Percentiles rank a stretch among this genome's conserved stretches.
phyloP scores from a whole-genome alignment of 148 eudicot species.

The Nyssa sinensis region DNA sequence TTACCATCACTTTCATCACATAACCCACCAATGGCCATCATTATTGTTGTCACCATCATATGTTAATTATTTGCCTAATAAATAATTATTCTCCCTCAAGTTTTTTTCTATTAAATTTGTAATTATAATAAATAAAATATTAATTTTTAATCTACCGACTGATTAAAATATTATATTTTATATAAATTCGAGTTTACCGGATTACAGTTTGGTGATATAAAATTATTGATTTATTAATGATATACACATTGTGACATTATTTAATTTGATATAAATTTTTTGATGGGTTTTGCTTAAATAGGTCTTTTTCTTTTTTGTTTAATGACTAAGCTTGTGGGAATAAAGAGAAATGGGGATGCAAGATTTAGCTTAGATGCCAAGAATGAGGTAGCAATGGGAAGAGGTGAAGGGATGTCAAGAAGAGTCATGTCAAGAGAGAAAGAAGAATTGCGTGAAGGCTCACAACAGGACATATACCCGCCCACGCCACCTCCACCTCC shows the following conservation, averaged over 20 bases:
- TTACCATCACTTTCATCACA: conserved; percentile 33
- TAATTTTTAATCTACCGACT: no score
- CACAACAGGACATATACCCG: conserved; percentile 61
- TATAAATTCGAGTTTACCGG: no score
- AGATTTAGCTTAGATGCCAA: conserved; percentile 63
- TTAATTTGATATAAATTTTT: no score
- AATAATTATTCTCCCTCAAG: no score
- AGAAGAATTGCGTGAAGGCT: conserved; percentile 58
- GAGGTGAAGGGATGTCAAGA: conserved; percentile 39
- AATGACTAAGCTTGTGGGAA: conserved; percentile 73
- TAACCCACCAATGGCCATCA: conserved; percentile 25
- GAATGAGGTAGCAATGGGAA: conserved; percentile 26
- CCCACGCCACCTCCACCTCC: conserved; percentile 68
- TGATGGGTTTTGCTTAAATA: not conserved
- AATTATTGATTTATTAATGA: no score
- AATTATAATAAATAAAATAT: no score
- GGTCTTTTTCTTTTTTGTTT: conserved; percentile 6
- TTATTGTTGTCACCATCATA: conserved; percentile 34
- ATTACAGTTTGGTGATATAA: no score
- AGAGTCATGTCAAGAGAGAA: conserved; percentile 32
- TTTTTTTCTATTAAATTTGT: no score
- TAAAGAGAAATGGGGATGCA: conserved; percentile 80
- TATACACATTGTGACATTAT: no score
- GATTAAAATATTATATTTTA: no score
- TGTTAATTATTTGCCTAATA: conserved; percentile 1